Conservation (phyloP, 345 rosid genomes). For the Eucalyptus globulus region DNA sequence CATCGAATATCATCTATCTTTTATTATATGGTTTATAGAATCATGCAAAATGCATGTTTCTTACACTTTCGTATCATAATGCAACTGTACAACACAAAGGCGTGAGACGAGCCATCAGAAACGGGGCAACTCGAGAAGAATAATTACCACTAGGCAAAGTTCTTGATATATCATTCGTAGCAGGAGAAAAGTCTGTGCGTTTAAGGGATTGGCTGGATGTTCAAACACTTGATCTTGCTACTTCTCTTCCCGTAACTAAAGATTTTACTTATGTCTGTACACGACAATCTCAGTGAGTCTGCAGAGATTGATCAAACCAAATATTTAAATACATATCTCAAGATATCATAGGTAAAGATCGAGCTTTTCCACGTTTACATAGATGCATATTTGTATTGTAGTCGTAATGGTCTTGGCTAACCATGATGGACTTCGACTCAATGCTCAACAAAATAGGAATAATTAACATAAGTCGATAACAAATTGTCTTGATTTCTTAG, state of each 20-base stretch:
- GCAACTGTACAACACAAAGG: neutral
- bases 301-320: neutral
- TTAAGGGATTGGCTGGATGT: neutral
- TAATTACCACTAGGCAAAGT: neutral
- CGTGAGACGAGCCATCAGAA: neutral
- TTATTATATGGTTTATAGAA: neutral
- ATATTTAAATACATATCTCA: neutral
- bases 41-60: constrained; percentile 20
- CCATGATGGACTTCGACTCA: neutral
- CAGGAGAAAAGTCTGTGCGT: neutral
- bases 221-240: neutral
- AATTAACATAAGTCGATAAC: neutral
- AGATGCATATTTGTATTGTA: neutral
- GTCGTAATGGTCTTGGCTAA: neutral
- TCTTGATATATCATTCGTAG: neutral
- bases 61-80: constrained; percentile 48
- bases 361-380: neutral
- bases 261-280: neutral
- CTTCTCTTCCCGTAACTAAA: neutral
- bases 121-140: neutral
- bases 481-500: neutral
- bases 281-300: neutral
- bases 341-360: neutral
- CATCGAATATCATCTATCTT: neutral
- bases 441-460: neutral